A percentile compares a stretch with the other conserved stretches of the same genome.
These are phyloP conservation scores for Papiliotrema laurentii DNA, from an alignment of 1,284 basidiomycete species.

Conservation along the genomic window DNA sequence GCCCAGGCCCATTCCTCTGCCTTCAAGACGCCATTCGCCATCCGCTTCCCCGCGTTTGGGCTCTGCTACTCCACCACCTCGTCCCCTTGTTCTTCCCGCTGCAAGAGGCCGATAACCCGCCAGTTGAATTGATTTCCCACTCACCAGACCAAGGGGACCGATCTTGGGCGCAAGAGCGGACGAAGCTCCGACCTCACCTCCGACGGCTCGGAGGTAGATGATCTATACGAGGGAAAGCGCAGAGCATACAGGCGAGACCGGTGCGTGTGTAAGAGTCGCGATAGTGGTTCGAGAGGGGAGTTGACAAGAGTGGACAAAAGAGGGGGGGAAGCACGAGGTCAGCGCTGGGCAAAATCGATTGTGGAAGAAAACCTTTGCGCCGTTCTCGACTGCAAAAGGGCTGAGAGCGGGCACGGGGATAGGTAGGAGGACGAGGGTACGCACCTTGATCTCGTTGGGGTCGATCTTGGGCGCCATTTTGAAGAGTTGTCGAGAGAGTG, in stretches of 20 bases:
- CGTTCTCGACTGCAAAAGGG: no score
- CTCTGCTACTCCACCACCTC: no score
- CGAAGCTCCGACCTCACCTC: constrained; percentile 99
- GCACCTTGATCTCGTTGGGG: constrained; percentile 49
- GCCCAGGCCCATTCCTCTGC: no score
- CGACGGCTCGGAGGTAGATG: constrained; percentile 98
- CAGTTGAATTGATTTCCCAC: constrained; percentile 42
- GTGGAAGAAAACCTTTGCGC: no score
- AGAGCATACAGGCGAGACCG: background rate
- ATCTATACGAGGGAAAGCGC: constrained; percentile 51
- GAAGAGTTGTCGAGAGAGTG: background rate
- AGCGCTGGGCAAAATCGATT: constrained; percentile 5
- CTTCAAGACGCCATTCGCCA: no score
- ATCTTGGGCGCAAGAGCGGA: constrained; percentile 99
- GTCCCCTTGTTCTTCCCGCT: no score
- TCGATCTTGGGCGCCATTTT: constrained; percentile 50
- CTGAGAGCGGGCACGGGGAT: no score
- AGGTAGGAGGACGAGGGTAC: no score
- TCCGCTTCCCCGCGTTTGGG: no score
- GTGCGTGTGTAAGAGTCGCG: background rate
- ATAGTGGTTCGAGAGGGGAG: background rate
- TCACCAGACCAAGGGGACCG: constrained; percentile 97
- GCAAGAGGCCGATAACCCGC: no score
- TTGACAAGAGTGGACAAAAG: background rate
- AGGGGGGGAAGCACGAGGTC: constrained; percentile 4